phyloP scores from a whole-genome alignment of 2,329 filamentous ascomycete species.

The Fusarium euwallaceae region DNA sequence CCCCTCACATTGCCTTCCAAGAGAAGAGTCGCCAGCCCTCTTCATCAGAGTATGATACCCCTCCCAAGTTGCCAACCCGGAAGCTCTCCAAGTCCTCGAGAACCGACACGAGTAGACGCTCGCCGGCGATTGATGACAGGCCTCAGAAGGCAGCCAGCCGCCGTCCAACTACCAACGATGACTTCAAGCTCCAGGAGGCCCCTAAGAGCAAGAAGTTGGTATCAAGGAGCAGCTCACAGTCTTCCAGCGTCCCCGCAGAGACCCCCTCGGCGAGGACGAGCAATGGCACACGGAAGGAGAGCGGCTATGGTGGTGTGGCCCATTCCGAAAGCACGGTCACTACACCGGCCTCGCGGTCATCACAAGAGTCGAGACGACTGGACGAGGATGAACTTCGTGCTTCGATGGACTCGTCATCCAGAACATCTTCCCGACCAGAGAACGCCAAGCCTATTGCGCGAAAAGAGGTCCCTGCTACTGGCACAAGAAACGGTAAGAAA shows the following conservation, averaged over 20 bases:
- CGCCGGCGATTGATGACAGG: slow-evolving; percentile 55
- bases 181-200: slow-evolving; percentile 85
- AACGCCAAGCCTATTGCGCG: slow-evolving; percentile 67
- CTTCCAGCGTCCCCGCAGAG: slow-evolving; percentile 55
- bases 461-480: slow-evolving; percentile 70
- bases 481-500: slow-evolving; percentile 60
- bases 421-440: slow-evolving; percentile 56
- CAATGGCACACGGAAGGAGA: slow-evolving; percentile 51
- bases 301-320: slow-evolving; percentile 44
- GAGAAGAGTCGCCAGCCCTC: slow-evolving; percentile 77
- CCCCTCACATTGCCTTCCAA: slow-evolving; percentile 93
- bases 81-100: slow-evolving; percentile 62
- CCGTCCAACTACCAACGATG: slow-evolving; percentile 60
- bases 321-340: slow-evolving; percentile 53
- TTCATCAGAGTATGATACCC: slow-evolving; percentile 65
- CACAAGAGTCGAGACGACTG: slow-evolving; percentile 69
- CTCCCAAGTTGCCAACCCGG: slow-evolving; percentile 60
- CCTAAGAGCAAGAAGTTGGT: slow-evolving; percentile 72
- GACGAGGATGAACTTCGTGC: slow-evolving; percentile 66
- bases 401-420: slow-evolving; percentile 58
- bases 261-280: slow-evolving; percentile 50
- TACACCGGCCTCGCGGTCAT: slow-evolving; percentile 61
- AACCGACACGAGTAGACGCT: slow-evolving; percentile 51
- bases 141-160: slow-evolving; percentile 52
- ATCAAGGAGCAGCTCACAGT: slow-evolving; percentile 60